A percentile compares a stretch with the other conserved stretches of the same genome.
These are phyloP conservation scores for Oropetium thomaeum DNA, from an alignment of 176 grass and related monocot genomes.

Conservation along the genomic window DNA sequence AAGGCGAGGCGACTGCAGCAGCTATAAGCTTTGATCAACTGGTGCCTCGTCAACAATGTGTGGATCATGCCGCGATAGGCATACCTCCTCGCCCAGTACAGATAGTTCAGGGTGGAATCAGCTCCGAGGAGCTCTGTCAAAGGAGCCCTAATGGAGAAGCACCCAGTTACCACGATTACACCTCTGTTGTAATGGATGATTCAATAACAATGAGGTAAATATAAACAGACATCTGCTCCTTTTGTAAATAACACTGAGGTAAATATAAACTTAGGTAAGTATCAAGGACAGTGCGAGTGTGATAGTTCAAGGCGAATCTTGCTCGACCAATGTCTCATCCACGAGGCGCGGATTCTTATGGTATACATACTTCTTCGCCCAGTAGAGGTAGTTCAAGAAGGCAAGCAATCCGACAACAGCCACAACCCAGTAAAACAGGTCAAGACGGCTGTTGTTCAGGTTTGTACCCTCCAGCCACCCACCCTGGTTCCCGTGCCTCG, in stretches of 20 bases:
- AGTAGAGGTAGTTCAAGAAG: slow-evolving; percentile 65
- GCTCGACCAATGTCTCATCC: no score
- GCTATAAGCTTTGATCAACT: neutral
- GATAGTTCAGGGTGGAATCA: slow-evolving; percentile 61
- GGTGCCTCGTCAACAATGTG: neutral
- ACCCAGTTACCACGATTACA: no score
- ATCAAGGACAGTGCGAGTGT: no score
- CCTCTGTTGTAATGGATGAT: no score
- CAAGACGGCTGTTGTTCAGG: slow-evolving; percentile 56
- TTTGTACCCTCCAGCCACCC: slow-evolving; percentile 70
- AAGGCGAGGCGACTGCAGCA: neutral
- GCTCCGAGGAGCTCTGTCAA: no score
- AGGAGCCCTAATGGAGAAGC: no score
- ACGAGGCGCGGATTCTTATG: no score
- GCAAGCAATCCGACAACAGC: slow-evolving; percentile 34
- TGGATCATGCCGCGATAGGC: slow-evolving; percentile 30
- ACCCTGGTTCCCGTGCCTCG: slow-evolving; percentile 24
- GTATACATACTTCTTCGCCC: slow-evolving; percentile 59
- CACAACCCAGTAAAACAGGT: slow-evolving; percentile 63
- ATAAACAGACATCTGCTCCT: no score
- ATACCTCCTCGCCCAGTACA: slow-evolving; percentile 66
- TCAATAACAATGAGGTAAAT: no score
- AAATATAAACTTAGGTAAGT: no score
- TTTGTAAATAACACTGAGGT: no score
- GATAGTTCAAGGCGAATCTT: no score